These are phyloP conservation scores for Knufia petricola DNA, from an alignment of 2,329 filamentous ascomycete species.

Conservation along the genomic window DNA sequence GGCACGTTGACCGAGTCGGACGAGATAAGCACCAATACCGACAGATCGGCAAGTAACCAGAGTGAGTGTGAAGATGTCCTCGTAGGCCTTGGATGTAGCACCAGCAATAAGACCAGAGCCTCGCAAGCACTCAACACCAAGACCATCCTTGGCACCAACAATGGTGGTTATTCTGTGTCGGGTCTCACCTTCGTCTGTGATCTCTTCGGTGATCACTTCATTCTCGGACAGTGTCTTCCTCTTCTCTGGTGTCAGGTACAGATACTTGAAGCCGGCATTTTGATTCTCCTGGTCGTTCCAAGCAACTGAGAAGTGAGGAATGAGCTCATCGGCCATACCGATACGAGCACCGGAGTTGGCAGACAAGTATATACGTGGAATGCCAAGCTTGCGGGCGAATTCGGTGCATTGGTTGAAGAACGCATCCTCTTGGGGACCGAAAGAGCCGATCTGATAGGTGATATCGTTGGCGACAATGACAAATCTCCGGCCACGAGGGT, in stretches of 20 bases:
- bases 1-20: slow-evolving; percentile 93
- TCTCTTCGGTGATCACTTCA: slow-evolving; percentile 77
- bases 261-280: slow-evolving; percentile 88
- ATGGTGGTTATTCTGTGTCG: slow-evolving; percentile 91
- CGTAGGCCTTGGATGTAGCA: slow-evolving; percentile 92
- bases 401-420: slow-evolving; percentile 99
- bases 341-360: slow-evolving; percentile 98
- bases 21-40: slow-evolving; percentile 97
- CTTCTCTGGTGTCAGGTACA: slow-evolving; percentile 79
- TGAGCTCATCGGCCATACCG: slow-evolving; percentile 90
- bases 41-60: slow-evolving; percentile 96
- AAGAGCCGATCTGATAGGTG: slow-evolving; percentile 97
- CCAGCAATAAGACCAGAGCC: slow-evolving; percentile 97
- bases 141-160: slow-evolving; percentile 84
- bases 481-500: slow-evolving; percentile 83
- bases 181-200: slow-evolving; percentile 78
- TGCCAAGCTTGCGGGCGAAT: slow-evolving; percentile 83
- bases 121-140: slow-evolving; percentile 94
- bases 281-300: slow-evolving; percentile 82
- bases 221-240: slow-evolving; percentile 78
- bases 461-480: slow-evolving; percentile 98
- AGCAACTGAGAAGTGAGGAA: slow-evolving; percentile 92
- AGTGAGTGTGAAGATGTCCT: slow-evolving; percentile 97
- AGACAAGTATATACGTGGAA: slow-evolving; percentile 94
- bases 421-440: slow-evolving; percentile 89